Evolutionary conservation across 2,329 filamentous ascomycete genomes (phyloP).

Genomic region (Calonectria ilicicola): DNA sequence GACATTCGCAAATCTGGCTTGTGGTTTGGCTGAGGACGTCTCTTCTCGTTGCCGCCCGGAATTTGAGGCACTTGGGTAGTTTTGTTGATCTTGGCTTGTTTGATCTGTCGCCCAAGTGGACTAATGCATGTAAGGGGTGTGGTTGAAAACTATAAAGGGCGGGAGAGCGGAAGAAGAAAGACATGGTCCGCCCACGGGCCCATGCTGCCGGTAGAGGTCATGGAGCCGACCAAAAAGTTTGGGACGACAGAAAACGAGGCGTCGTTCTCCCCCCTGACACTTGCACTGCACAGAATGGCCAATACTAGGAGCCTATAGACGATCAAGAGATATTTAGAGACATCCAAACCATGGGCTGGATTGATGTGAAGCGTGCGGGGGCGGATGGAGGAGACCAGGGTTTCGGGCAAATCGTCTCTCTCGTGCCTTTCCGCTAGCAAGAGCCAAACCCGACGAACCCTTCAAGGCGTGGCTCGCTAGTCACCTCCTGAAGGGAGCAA

Average conservation of each 20-base stretch:
- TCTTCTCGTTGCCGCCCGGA: constrained; percentile 21
- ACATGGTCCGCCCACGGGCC: constrained; percentile 36
- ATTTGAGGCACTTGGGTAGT: constrained; percentile 17
- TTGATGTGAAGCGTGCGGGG: constrained; percentile 10
- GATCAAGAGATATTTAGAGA: constrained; percentile 22
- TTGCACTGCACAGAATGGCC: neutral
- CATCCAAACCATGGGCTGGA: neutral
- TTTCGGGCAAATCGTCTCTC: neutral
- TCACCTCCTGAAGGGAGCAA: neutral
- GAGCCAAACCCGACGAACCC: constrained; percentile 5
- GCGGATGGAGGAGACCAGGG: constrained; percentile 7
- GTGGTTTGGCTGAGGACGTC: constrained; percentile 17
- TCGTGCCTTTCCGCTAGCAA: constrained; percentile 11
- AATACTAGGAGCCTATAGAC: neutral
- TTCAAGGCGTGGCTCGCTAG: neutral
- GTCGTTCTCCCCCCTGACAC: neutral
- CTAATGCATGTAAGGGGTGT: constrained; percentile 27
- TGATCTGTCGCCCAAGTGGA: constrained; percentile 33
- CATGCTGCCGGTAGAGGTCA: constrained; percentile 29
- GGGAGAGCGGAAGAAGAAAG: constrained; percentile 25
- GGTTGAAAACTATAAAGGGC: constrained; percentile 7
- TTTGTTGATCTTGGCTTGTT: constrained; percentile 28
- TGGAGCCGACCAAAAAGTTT: constrained; percentile 27
- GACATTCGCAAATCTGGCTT: constrained; percentile 9
- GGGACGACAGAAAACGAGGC: constrained; percentile 13